Evolutionary conservation across 345 rosid genomes (phyloP).

Genomic region (Psidium guajava): DNA sequence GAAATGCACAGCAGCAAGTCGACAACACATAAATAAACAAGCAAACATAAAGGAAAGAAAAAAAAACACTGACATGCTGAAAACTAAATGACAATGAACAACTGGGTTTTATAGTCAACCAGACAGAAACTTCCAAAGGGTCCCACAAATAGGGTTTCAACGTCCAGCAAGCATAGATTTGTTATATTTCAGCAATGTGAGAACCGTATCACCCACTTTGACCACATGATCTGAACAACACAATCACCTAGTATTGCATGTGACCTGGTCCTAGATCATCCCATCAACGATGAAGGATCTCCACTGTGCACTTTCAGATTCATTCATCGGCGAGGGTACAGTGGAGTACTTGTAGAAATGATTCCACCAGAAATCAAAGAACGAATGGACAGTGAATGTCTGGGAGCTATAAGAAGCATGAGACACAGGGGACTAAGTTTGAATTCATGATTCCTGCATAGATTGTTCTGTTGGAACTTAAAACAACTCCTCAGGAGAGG

Average conservation of each 20-base stretch:
- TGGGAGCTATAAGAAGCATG: neutral
- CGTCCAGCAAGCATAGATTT: neutral
- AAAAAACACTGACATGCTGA: neutral
- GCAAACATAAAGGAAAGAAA: neutral
- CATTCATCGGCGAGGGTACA: neutral
- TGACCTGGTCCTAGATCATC: neutral
- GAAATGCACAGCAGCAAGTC: neutral
- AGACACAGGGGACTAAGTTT: neutral
- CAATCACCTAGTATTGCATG: neutral
- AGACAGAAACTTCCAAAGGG: neutral
- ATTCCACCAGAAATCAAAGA: neutral
- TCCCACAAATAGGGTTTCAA: neutral
- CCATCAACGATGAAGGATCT: neutral
- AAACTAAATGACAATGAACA: neutral
- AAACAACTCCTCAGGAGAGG: neutral
- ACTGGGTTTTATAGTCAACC: neutral
- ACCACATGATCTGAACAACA: neutral
- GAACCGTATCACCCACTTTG: neutral
- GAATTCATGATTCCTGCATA: neutral
- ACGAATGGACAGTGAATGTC: neutral
- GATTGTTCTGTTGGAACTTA: fast-evolving
- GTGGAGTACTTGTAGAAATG: neutral
- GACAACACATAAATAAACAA: neutral
- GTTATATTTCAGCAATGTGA: neutral
- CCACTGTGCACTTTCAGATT: neutral